Evolutionary conservation across 257 asterid genomes (phyloP).

Genomic region (Solanum bulbocastanum): DNA sequence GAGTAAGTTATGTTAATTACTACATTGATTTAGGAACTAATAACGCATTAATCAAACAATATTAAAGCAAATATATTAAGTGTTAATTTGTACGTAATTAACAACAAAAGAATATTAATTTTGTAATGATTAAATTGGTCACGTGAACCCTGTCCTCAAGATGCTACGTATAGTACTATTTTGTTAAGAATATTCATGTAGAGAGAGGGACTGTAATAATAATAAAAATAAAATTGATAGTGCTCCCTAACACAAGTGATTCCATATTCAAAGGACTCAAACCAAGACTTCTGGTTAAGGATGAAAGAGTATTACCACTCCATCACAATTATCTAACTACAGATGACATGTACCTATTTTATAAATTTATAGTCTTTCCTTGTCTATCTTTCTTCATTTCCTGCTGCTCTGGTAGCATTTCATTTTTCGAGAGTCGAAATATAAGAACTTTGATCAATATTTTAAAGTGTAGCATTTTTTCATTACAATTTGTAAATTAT

Average conservation of each 20-base stretch:
- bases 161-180: neutral
- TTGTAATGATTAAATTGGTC: neutral
- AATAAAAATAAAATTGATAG: too few species aligned
- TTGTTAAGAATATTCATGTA: neutral
- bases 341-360: neutral
- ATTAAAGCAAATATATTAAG: too few species aligned
- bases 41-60: neutral
- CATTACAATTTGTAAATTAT: too few species aligned
- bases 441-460: too few species aligned
- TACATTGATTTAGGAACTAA: neutral
- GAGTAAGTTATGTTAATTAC: neutral
- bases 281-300: fast-evolving
- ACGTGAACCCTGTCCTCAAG: neutral
- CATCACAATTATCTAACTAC: neutral
- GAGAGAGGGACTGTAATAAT: neutral
- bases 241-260: too few species aligned
- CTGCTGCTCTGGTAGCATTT: too few species aligned
- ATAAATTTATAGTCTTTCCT: neutral
- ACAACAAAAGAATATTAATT: neutral
- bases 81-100: neutral
- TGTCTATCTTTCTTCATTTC: neutral
- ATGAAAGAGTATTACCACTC: too few species aligned
- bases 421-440: too few species aligned
- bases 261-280: too few species aligned
- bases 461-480: too few species aligned